Evolutionary conservation across 345 rosid genomes (phyloP), one percentile per base, ranked within the genome.

Genomic region (Salix caprea): DNA sequence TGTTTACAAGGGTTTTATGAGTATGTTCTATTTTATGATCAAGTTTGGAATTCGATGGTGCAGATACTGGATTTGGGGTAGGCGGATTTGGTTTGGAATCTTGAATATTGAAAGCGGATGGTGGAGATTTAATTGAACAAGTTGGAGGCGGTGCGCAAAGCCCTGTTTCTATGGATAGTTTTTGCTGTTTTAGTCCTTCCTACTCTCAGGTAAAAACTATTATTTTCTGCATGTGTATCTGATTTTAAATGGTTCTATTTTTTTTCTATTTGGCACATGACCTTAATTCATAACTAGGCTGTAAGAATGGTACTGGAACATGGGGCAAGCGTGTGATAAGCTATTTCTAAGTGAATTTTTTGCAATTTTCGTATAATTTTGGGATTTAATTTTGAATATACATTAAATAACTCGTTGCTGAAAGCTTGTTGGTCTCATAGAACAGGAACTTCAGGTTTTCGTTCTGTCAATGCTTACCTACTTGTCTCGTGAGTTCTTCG

Each of bases 101-200:
- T 64, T 60, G 78, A 58, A 61, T 42, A 62, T 66, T 61, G 70
- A 61, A 70, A 42, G 70, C 71, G 42, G 80, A 80, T 78, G 84
- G 73, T 34, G 78, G 67, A 67, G 39, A 60, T 75, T 81, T 76
- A 77, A 78, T 73, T 76, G 40, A 66, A 72, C 28, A 37, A 66
- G 46, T 61, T 72, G 74, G 76, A 78, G 65, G 44, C 61, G 15
- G 46, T 34, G 73, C 76, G 32, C 66, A 39, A 65, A 83, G 69
- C 19, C 79, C 76, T 66, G 70, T 11, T 77, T 72, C 56, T 50
- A 87, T 87, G 90, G 88, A 71, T 74, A 46, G 67, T 56, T 70
- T 85, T 9, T 87, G 90, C 85, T 87, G 88, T 72, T 87, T 85
- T 69, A 40, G 37, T 65, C 37, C 81, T 71, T 74, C 85, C 34